A percentile compares a stretch with the other conserved stretches of the same genome.
phyloP scores from a whole-genome alignment of 495 filamentous ascomycete genomes.

The Penicillium coffeae region DNA sequence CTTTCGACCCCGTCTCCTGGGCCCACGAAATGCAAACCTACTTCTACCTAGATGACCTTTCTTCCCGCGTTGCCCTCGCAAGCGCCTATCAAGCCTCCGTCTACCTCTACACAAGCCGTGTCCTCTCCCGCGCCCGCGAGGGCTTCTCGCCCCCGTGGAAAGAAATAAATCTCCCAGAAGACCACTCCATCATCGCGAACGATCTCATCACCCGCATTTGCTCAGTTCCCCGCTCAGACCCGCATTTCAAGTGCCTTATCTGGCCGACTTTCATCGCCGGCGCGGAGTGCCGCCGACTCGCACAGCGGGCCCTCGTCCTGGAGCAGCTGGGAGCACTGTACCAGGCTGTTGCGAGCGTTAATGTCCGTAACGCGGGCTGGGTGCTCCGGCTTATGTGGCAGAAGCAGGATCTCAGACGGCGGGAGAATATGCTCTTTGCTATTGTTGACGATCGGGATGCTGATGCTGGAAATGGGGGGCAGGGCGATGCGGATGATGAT shows the following conservation, averaged over 20 bases:
- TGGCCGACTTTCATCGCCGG: conserved; percentile 49
- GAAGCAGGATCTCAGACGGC: conserved; percentile 34
- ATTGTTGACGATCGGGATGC: background rate
- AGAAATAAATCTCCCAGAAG: conserved; percentile 27
- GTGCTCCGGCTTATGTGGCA: conserved; percentile 47
- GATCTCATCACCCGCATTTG: conserved; percentile 38
- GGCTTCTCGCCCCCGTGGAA: conserved; percentile 27
- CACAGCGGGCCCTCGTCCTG: conserved; percentile 34
- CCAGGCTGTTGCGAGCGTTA: conserved; percentile 40
- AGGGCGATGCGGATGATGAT: conserved; percentile 11
- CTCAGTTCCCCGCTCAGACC: conserved; percentile 33
- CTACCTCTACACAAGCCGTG: conserved; percentile 44
- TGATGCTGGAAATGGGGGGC: too few species aligned
- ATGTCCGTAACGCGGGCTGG: conserved; percentile 46
- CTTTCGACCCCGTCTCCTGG: conserved; percentile 42
- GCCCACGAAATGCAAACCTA: conserved; percentile 41
- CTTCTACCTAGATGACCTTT: conserved; percentile 33
- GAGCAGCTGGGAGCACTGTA: conserved; percentile 36
- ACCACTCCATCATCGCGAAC: conserved; percentile 32
- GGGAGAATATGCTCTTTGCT: conserved; percentile 2
- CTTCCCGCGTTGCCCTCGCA: conserved; percentile 40
- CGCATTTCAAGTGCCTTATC: conserved; percentile 48
- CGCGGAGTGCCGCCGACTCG: conserved; percentile 36
- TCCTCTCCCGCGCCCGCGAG: conserved; percentile 33
- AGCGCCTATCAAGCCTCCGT: conserved; percentile 41